Base-by-base conservation (phyloP, 2,329 filamentous ascomycete species). In the Aquanectria penicillioides region DNA sequence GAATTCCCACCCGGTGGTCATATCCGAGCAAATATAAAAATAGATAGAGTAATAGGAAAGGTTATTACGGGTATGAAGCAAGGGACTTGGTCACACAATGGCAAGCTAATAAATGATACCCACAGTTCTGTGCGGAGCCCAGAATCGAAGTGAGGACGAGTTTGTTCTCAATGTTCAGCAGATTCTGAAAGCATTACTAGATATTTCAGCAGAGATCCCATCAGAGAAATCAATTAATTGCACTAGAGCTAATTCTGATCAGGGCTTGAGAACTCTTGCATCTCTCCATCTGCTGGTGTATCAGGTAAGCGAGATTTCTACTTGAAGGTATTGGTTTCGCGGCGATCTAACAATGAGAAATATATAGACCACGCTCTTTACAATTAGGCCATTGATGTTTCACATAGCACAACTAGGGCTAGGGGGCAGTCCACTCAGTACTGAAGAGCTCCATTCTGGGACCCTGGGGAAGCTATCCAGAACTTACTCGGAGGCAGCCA, bases 401-500 rank as follows among this genome's bases (percentile, higher is more conserved):
- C 48, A 48, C 3, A 43, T 53, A 15, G 38, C 48, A 8, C 43
- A 58, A 20, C 28, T 34, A 4, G 47, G 53, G 20, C 13, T 58
- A 7, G 36, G 41, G 6, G 41, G 55, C 6, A n/a, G 22, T 18
- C 20, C 15, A 12, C 17, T 41, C 4, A 17, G 37, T 17, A 12
- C 11, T 5, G 48, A 25, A 11, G 34, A 44, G 13, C 8, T 48
- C 8, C 31, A 40, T 17, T 10, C 15, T 9, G 29, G 34, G 6
- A 31, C 55, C 2, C 29, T 53, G 13, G 33, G 48, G 4, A 58
- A 53, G 28, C 36, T 58, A 9, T 58, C n/a, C 2, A 33, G 36
- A 23, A 58, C 55, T 6, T 58, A 49, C 17, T 54, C 48, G 5
- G 55, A 58, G 25, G 55, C 55, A 6, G 55, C 55, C 10, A 47